Evolutionary conservation across 805 yeast species (phyloP).

Genomic region (Starmerella ratchasimensis): DNA sequence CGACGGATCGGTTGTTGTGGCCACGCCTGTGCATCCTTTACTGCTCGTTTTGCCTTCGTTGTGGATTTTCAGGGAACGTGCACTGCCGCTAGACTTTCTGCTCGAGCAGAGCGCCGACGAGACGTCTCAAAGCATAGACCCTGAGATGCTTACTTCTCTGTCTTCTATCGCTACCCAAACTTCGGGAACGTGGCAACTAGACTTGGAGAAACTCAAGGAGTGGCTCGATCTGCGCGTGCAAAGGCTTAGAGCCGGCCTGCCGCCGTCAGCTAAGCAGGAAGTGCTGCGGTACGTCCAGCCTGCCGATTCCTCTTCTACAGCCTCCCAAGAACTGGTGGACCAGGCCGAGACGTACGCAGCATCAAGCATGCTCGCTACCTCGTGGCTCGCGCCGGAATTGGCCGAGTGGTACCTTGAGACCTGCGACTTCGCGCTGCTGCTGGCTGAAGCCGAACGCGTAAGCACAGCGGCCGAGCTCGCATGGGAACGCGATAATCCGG

Average conservation of each 20-base stretch:
- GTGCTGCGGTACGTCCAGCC: slow-evolving; percentile 13
- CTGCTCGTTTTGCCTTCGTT: slow-evolving; percentile 21
- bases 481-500: slow-evolving; percentile 4
- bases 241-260: slow-evolving; percentile 14
- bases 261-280: slow-evolving; percentile 12
- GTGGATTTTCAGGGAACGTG: slow-evolving; percentile 9
- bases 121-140: slow-evolving; percentile 13
- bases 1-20: slow-evolving; percentile 19
- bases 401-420: slow-evolving; percentile 13
- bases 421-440: slow-evolving; percentile 21
- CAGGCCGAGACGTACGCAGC: slow-evolving; percentile 17
- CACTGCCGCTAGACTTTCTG: slow-evolving; percentile 21
- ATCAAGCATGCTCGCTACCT: slow-evolving; percentile 15
- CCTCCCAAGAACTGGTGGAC: slow-evolving; percentile 13
- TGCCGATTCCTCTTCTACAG: slow-evolving; percentile 12
- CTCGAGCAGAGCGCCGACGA: slow-evolving; percentile 17
- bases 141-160: slow-evolving; percentile 7
- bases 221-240: slow-evolving; percentile 16
- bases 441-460: slow-evolving; percentile 10
- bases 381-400: slow-evolving; percentile 18
- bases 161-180: slow-evolving; percentile 9
- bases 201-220: slow-evolving; percentile 14
- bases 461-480: slow-evolving; percentile 12
- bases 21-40: slow-evolving; percentile 23
- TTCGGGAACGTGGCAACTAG: slow-evolving; percentile 1